Base-by-base conservation (phyloP, 495 filamentous ascomycete genomes). In the Sphaerosporella brunnea region DNA sequence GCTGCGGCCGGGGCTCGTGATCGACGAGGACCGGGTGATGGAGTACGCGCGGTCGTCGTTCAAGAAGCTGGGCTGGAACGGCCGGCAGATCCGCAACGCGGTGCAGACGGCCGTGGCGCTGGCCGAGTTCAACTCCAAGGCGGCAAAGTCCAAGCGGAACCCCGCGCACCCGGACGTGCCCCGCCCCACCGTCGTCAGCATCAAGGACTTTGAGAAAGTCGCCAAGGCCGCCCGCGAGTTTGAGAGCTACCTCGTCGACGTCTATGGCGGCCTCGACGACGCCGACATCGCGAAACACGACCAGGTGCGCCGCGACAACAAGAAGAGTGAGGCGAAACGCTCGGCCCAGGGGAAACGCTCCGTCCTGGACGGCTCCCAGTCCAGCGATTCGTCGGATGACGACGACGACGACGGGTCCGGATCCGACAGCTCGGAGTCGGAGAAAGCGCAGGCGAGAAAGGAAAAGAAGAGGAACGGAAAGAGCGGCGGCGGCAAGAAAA, bases 21-120 rank as follows among this genome's bases (percentile, higher is more conserved):
- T 49, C 13, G 44, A 51, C 21, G 35, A 37, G 23, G 43, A 21
- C 3, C 46, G 23, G 23, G 36, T 49, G 4, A 26, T 24, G 26
- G 34, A 28, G 16, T 51, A 49, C 11, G 46, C 49, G 18, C 42
- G 39, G 11, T 13, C 20, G n/a, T 20, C 34, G n/a, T 47, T 38
- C 15, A 44, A 23, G n/a, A 38, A 53, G 40, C 30, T 53, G 1
- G 9, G 4, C 7, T 54, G 43, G 34, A 54, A 54, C 19, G 52
- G 52, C 24, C 19, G 52, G 18, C 39, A 55, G 51, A 55, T 55
- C 23, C 51, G 51, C 7, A 55, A 55, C 18, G 47, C 51, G 10
- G 47, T 55, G 15, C 45, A 53, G 39, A 53, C 51, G 3, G 53
- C 53, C 11, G 25, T 49, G 16, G 51, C 51, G 13, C 20, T 55